phyloP scores from a whole-genome alignment of 2,329 filamentous ascomycete genomes.

The Corinectria fuckeliana region DNA sequence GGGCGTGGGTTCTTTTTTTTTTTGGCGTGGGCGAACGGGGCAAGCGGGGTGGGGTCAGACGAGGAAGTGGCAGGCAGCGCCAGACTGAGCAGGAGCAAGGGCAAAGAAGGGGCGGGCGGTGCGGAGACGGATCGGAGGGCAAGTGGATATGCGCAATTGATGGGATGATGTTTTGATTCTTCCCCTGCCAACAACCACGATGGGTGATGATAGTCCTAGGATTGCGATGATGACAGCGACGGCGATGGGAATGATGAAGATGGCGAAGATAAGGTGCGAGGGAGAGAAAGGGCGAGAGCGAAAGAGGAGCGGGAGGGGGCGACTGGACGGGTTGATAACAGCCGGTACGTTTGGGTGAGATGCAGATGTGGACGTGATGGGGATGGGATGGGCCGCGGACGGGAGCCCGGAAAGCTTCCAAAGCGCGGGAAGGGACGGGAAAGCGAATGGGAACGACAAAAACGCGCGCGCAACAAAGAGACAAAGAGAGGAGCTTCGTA shows the following conservation, averaged over 20 bases:
- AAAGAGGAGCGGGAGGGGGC: constrained; percentile 8
- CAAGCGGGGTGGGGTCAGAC: constrained; percentile 20
- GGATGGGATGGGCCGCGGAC: constrained; percentile 28
- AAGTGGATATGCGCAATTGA: constrained; percentile 17
- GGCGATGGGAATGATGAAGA: background rate
- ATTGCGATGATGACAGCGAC: background rate
- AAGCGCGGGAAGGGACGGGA: constrained; percentile 37
- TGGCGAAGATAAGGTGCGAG: background rate
- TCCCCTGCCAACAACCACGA: constrained; percentile 14
- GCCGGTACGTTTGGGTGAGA: constrained; percentile 4
- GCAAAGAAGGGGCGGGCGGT: constrained; percentile 17
- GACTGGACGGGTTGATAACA: constrained; percentile 17
- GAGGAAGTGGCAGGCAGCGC: constrained; percentile 20
- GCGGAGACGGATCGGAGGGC: constrained; percentile 20
- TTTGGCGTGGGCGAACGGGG: constrained; percentile 20
- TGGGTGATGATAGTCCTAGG: background rate
- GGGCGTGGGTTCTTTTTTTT: constrained; percentile 16
- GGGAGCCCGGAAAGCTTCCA: constrained; percentile 33
- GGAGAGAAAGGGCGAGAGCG: background rate
- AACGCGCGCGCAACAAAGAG: constrained; percentile 8
- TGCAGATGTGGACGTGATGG: constrained; percentile 27
- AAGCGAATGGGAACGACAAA: constrained; percentile 25
- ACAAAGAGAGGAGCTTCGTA: background rate
- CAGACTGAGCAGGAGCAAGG: constrained; percentile 17
- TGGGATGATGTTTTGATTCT: constrained; percentile 18